These are phyloP conservation scores for Dryadomyces quercivorus DNA, from an alignment of 2,329 filamentous ascomycete species.

Conservation along the genomic window DNA sequence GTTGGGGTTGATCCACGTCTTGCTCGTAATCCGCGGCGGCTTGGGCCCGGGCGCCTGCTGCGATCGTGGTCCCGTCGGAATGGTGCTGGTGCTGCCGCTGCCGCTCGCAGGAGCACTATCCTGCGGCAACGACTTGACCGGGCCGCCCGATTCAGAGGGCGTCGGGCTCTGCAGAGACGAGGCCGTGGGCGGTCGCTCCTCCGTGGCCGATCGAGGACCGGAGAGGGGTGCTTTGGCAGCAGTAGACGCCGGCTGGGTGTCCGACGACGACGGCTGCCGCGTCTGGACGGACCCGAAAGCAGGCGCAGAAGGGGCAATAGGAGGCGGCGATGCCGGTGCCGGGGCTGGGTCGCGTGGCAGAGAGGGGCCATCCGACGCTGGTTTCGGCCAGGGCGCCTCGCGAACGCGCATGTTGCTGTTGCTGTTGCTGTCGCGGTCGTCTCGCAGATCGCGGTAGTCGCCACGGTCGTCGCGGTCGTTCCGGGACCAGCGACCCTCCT, in stretches of 20 bases:
- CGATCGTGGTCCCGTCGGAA: conserved; percentile 41
- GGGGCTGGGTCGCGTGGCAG: conserved; percentile 32
- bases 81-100: conserved; percentile 14
- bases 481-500: conserved; percentile 47
- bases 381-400: conserved; percentile 38
- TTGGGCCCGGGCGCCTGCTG: conserved; percentile 28
- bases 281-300: conserved; percentile 44
- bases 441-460: conserved; percentile 22
- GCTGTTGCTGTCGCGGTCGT: conserved; percentile 25
- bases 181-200: conserved; percentile 33
- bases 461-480: conserved; percentile 35
- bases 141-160: background rate
- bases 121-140: conserved; percentile 24
- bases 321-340: conserved; percentile 40
- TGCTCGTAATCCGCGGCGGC: conserved; percentile 35
- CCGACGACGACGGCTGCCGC: conserved; percentile 24
- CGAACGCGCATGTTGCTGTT: conserved; percentile 16
- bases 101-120: conserved; percentile 13
- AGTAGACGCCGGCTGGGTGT: conserved; percentile 18
- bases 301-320: conserved; percentile 44
- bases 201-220: conserved; percentile 36
- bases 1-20: conserved; percentile 47
- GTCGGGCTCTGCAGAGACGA: conserved; percentile 18
- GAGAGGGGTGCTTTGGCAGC: conserved; percentile 38
- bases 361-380: conserved; percentile 31